Conservation (phyloP, 768 basidiomycete species). For the Saitozyma sp. region DNA sequence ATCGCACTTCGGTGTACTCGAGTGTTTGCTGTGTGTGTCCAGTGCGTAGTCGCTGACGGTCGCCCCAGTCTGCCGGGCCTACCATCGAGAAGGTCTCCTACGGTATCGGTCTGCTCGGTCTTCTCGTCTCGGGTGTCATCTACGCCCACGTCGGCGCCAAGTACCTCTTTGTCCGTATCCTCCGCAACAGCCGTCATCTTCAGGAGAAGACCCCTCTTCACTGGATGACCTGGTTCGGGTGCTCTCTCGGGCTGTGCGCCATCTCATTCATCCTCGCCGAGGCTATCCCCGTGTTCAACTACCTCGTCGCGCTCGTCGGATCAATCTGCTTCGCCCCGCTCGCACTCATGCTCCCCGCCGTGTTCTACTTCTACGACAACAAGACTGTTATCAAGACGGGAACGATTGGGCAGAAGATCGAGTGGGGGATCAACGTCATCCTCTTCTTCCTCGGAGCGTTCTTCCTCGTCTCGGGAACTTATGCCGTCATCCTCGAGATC, state of each 20-base stretch:
- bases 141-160: conserved; percentile 27
- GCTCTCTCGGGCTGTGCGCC: conserved; percentile 23
- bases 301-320: conserved; percentile 21
- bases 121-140: conserved; percentile 17
- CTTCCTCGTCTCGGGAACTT: conserved; percentile 14
- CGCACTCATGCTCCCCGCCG: conserved; percentile 16
- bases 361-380: conserved; percentile 20
- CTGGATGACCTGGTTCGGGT: conserved; percentile 27
- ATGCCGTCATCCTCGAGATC: conserved; percentile 18
- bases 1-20: no score
- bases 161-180: conserved; percentile 26
- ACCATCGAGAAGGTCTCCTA: conserved; percentile 37
- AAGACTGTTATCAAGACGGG: conserved; percentile 9
- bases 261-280: conserved; percentile 21
- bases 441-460: conserved; percentile 13
- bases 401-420: conserved; percentile 5
- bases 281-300: conserved; percentile 24
- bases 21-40: no score
- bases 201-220: conserved; percentile 18
- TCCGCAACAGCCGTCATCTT: conserved; percentile 20
- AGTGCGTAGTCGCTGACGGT: no score
- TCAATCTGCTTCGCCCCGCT: conserved; percentile 23
- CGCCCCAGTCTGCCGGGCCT: conserved; percentile 24
- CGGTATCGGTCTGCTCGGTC: conserved; percentile 23
- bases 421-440: conserved; percentile 12